Conservation (phyloP, 805 yeast genomes). For the Suhomyces vadensis region DNA sequence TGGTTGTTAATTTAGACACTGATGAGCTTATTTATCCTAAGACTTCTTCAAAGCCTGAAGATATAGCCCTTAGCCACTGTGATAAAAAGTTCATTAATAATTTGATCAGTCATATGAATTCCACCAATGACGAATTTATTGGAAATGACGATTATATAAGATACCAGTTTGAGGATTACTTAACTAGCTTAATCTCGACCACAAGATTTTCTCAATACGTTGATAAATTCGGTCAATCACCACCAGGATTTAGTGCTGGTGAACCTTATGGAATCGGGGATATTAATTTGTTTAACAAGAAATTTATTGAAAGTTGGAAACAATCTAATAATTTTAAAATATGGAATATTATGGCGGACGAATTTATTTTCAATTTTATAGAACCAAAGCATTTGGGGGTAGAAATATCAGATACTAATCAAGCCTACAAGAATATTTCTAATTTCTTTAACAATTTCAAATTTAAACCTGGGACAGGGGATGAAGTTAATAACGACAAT, state of each 20-base stretch:
- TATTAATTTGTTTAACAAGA: slow-evolving; percentile 28
- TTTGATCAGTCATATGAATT: slow-evolving; percentile 51
- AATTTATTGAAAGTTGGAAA: slow-evolving; percentile 37
- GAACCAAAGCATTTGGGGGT: slow-evolving; percentile 41
- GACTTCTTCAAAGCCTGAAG: slow-evolving; percentile 27
- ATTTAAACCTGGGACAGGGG: slow-evolving; percentile 13
- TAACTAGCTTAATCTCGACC: slow-evolving; percentile 71
- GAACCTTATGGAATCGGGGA: slow-evolving; percentile 27
- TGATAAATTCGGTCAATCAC: slow-evolving; percentile 35
- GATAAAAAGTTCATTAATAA: slow-evolving; percentile 78
- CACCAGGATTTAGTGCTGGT: slow-evolving; percentile 39
- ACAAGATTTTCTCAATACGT: slow-evolving; percentile 67
- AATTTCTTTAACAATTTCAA: slow-evolving; percentile 24
- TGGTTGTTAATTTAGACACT: slow-evolving; percentile 71
- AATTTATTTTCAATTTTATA: slow-evolving; percentile 44
- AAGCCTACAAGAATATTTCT: slow-evolving; percentile 19
- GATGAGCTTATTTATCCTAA: slow-evolving; percentile 47
- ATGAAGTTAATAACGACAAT: slow-evolving; percentile 2
- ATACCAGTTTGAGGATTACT: slow-evolving; percentile 85
- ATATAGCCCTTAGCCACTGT: slow-evolving; percentile 32
- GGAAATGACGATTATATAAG: slow-evolving; percentile 81
- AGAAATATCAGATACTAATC: slow-evolving; percentile 16
- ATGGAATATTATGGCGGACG: slow-evolving; percentile 45
- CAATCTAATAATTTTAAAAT: slow-evolving; percentile 36
- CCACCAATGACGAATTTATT: slow-evolving; percentile 35